A percentile compares a stretch with the other conserved stretches of the same genome.
Evolutionary conservation across 306 rosid species (phyloP).

Genomic region (Ormosia semicastrata): DNA sequence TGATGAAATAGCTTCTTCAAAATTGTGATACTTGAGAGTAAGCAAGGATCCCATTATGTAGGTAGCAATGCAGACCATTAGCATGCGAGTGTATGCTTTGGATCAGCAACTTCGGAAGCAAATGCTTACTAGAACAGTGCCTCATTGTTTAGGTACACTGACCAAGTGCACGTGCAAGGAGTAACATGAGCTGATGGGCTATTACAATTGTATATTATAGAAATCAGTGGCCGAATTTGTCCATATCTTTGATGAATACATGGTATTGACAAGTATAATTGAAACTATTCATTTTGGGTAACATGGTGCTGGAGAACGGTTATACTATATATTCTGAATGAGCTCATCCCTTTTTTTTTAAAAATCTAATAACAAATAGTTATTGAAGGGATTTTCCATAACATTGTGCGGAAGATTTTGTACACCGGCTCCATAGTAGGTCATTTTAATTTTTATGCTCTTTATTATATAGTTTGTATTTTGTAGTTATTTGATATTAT

Average conservation of each 20-base stretch:
- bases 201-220: conserved; percentile 34
- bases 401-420: not conserved
- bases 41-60: conserved; percentile 12
- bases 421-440: not conserved
- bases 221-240: conserved; percentile 26
- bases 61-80: conserved; percentile 34
- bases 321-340: not conserved
- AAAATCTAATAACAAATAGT: not conserved
- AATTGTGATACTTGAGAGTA: conserved; percentile 22
- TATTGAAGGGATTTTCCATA: not conserved
- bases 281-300: conserved; percentile 13
- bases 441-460: not conserved
- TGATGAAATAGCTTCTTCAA: conserved; percentile 60
- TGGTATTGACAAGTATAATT: conserved; percentile 15
- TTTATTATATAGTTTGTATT: not conserved
- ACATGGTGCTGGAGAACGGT: not conserved
- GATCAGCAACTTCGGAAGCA: conserved; percentile 22
- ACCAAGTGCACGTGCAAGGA: conserved; percentile 20
- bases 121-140: conserved; percentile 10
- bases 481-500: not conserved
- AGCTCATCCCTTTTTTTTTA: not conserved
- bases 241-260: conserved; percentile 11
- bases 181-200: conserved; percentile 13
- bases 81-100: conserved; percentile 8
- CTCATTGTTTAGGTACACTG: conserved; percentile 5